Conservation (phyloP, 1,284 basidiomycete genomes). For the Termitomyces sp. region DNA sequence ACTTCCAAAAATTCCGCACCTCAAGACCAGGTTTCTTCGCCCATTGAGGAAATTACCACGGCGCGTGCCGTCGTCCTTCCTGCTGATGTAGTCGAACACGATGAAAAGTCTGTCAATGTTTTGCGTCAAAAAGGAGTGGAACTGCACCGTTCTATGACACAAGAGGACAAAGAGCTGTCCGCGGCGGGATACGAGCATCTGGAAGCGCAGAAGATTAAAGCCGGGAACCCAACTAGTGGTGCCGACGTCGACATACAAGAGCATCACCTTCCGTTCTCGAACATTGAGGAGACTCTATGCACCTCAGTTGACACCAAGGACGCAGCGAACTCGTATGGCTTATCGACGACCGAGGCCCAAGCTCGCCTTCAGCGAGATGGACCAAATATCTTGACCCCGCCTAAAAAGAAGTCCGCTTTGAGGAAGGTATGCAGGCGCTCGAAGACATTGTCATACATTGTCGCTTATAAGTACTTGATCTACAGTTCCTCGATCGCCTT, state of each 20-base stretch:
- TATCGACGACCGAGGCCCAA: conserved; percentile 50
- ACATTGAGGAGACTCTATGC: conserved; percentile 36
- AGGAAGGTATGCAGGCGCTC: conserved; percentile 43
- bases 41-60: conserved; percentile 22
- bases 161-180: conserved; percentile 62
- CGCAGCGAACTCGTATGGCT: conserved; percentile 44
- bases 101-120: conserved; percentile 35
- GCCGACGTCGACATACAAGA: conserved; percentile 51
- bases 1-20: conserved; percentile 2
- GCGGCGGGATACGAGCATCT: conserved; percentile 64
- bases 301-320: conserved; percentile 52
- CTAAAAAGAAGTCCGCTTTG: conserved; percentile 59
- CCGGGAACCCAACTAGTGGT: conserved; percentile 26
- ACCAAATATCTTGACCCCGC: conserved; percentile 59
- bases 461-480: conserved; percentile 2
- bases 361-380: conserved; percentile 49
- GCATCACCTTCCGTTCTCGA: conserved; percentile 42
- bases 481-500: conserved; percentile 58
- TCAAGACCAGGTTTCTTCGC: conserved; percentile 4
- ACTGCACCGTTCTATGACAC: conserved; percentile 58
- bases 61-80: conserved; percentile 45
- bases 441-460: not conserved
- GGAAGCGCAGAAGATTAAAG: conserved; percentile 37
- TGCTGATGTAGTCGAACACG: conserved; percentile 32
- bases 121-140: conserved; percentile 46